Evolutionary conservation across 345 rosid genomes (phyloP), one percentile per base, ranked within the genome.

Genomic region (Brassica carinata): DNA sequence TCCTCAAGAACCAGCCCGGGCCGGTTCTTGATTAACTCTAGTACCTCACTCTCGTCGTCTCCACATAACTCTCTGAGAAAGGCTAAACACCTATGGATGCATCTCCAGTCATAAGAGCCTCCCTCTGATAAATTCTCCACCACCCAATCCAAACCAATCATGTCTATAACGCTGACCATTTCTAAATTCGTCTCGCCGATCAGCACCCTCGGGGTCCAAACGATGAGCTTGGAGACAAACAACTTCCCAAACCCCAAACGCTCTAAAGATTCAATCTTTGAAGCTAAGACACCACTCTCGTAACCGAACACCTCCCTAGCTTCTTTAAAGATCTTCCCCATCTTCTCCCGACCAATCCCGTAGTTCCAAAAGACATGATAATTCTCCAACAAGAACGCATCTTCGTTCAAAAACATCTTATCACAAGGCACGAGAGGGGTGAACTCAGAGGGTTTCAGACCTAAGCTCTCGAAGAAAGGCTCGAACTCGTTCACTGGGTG

Each of bases 401-500:
- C 98, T 69, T 94, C 97, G 73, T 74, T 75, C 88, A 92, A 83
- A 68, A 87, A 92, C 75, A 87, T 79, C 82, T 84, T 79, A 75
- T 87, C 85, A 57, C 69, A 77, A 0, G 90, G 97, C 73, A 95
- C 88, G 8, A 90, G 51, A 71, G 72, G 81, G 71, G 31, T 17
- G 30, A 76, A 89, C 79, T 92, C 97, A 0, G 36, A 34, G 18
- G 87, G 94, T 40, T 84, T 69, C 62, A 94, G 30, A 65, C 98
- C 98, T 55, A 86, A 69, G 69, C 98, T 91, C 89, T 94, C 95
- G 23, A 90, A 88, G 82, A 91, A 94, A 26, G 97, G 97, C 85
- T 94, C 97, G 26, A 90, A 94, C 69, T 94, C 99, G 70, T 94
- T 95, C 48, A 93, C 85, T 3, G 98, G 98, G 45, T 89, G 89